Percentiles rank a stretch among this genome's conserved stretches.
phyloP scores from a whole-genome alignment of 345 rosid genomes.

The Hibiscus syriacus region DNA sequence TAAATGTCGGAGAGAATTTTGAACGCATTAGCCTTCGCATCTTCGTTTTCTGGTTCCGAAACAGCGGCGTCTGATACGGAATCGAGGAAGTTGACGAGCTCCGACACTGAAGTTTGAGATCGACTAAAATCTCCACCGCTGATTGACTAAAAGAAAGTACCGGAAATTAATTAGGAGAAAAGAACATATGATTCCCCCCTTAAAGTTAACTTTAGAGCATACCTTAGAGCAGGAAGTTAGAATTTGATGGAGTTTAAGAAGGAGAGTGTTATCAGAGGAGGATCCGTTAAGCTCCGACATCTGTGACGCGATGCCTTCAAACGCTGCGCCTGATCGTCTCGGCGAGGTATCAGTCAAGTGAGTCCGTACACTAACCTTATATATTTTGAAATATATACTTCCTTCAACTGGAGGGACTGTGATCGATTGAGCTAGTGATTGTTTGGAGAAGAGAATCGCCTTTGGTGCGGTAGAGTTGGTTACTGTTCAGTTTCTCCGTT shows the following conservation, averaged over 20 bases:
- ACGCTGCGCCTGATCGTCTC: too few species aligned
- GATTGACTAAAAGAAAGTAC: conserved; percentile 23
- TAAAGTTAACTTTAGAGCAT: conserved; percentile 7
- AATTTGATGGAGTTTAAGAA: conserved; percentile 32
- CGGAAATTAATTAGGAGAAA: not conserved
- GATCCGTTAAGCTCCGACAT: conserved; percentile 19
- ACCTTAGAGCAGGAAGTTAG: conserved; percentile 42
- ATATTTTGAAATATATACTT: too few species aligned
- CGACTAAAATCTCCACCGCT: conserved; percentile 31
- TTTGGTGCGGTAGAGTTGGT: too few species aligned
- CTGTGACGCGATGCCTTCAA: conserved; percentile 15
- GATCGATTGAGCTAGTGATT: too few species aligned
- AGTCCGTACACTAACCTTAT: too few species aligned
- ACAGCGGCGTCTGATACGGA: conserved; percentile 29
- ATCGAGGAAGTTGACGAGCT: conserved; percentile 46
- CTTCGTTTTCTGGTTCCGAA: conserved; percentile 25
- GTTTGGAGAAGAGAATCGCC: too few species aligned
- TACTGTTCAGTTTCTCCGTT: too few species aligned
- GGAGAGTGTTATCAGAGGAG: conserved; percentile 15
- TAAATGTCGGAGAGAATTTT: conserved; percentile 36
- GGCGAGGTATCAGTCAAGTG: too few species aligned
- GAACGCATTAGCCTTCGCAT: conserved; percentile 26
- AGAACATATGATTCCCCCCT: not conserved
- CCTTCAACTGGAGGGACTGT: too few species aligned
- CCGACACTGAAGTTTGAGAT: conserved; percentile 31